Evolutionary conservation across 2,329 filamentous ascomycete genomes (phyloP), one percentile per base, ranked within the genome.

Genomic region (Ophiostoma triangulosporum): DNA sequence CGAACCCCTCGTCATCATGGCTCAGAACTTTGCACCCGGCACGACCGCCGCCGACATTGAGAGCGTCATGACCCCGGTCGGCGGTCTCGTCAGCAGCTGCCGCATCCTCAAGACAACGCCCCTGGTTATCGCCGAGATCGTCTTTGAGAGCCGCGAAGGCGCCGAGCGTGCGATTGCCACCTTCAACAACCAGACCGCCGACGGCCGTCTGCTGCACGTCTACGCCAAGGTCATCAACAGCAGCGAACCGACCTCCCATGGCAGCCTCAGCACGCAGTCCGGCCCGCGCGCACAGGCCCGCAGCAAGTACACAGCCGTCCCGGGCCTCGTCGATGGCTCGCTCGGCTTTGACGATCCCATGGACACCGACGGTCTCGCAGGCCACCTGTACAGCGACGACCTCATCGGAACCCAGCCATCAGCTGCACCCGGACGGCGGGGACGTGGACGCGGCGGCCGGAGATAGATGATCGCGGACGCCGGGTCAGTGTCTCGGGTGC

Each of bases 11-110:
- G 76, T 78, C 17, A 77, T 93, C 24, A 77, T 88, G 64, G 86
- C 84, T 3, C 83, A 86, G 66, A 93, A 93, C 71, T 88, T 93
- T 64, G 87, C 86, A 12, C 80, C 80, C 2, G 87, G 87, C 35
- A 93, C 87, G 0, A 89, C 87, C 6, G 84, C 83, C 1, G 85
- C 84, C 29, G 87, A 93, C 63, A 88, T 93, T 56, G 85, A 89
- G 70, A 86, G 83, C 61, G 87, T 87, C 54, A 82, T 93, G 80
- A 77, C 75, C n/a, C 80, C 81, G 0, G 70, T 86, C n/a, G 85
- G 84, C 36, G 85, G 84, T 29, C 73, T 82, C 57, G 75, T 88
- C 62, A 63, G 76, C 24, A 79, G 76, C 62, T 91, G 86, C 69
- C 76, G 73, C 33, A 69, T 93, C 36, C 68, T 88, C 54, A 81